Conservation (phyloP, 495 filamentous ascomycete genomes). For the Aspergillus cristatus region DNA sequence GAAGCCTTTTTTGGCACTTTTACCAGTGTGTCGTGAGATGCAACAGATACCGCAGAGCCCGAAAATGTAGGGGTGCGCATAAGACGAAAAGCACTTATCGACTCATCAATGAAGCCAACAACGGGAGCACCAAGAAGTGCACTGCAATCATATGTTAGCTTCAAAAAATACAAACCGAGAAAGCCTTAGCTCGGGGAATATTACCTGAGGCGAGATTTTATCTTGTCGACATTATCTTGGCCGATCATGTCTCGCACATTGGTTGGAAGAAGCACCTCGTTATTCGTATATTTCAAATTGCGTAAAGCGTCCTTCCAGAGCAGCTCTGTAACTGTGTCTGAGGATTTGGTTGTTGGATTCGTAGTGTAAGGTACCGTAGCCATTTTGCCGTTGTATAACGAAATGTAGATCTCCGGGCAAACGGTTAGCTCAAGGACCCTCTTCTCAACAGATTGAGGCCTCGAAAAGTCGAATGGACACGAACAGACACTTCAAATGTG, state of each 20-base stretch:
- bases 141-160: conserved; percentile 9
- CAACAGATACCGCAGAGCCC: conserved; percentile 14
- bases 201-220: conserved; percentile 18
- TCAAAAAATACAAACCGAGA: background rate
- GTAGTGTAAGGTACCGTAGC: conserved; percentile 11
- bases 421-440: background rate
- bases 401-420: background rate
- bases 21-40: conserved; percentile 7
- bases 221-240: conserved; percentile 15
- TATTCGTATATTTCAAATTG: conserved; percentile 16
- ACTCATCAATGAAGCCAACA: conserved; percentile 17
- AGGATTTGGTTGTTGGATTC: conserved; percentile 6
- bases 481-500: conserved; percentile 8
- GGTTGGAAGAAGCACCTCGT: conserved; percentile 18
- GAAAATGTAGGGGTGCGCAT: conserved; percentile 18
- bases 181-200: background rate
- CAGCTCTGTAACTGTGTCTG: conserved; percentile 14
- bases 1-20: background rate
- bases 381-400: conserved; percentile 6
- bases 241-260: conserved; percentile 19
- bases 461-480: background rate
- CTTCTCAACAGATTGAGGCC: background rate
- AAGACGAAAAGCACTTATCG: conserved; percentile 19
- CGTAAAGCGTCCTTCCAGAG: conserved; percentile 20
- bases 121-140: conserved; percentile 17